These are phyloP conservation scores for Xenosphaeropsis pyriputrescens DNA, from an alignment of 2,329 filamentous ascomycete genomes.

Conservation along the genomic window DNA sequence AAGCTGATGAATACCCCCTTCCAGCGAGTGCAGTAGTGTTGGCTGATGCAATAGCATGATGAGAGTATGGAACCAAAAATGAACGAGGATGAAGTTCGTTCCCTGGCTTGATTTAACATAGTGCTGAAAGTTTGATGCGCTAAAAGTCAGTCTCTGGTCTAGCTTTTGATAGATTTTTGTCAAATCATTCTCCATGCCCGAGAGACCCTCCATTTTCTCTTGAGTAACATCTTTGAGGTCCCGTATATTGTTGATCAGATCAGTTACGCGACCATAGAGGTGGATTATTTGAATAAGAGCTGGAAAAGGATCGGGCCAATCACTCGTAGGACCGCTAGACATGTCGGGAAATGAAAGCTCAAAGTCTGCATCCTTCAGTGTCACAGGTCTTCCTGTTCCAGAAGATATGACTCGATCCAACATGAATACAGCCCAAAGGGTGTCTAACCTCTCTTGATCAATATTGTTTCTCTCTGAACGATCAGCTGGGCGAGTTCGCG, in stretches of 20 bases:
- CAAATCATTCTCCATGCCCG: constrained; percentile 67
- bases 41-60: constrained; percentile 79
- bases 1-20: constrained; percentile 53
- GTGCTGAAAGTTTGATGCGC: constrained; percentile 72
- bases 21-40: constrained; percentile 66
- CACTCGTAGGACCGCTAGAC: constrained; percentile 35
- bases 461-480: constrained; percentile 45
- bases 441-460: constrained; percentile 72
- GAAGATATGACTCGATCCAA: constrained; percentile 79
- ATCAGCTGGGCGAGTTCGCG: constrained; percentile 23
- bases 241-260: constrained; percentile 70
- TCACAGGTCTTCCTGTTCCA: constrained; percentile 72
- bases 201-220: constrained; percentile 57
- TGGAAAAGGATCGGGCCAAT: constrained; percentile 67
- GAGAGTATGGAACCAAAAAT: constrained; percentile 72
- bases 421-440: constrained; percentile 83
- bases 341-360: constrained; percentile 55
- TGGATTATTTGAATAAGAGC: constrained; percentile 73
- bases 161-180: constrained; percentile 60
- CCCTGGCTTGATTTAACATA: constrained; percentile 71
- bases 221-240: constrained; percentile 59
- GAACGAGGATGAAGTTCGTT: constrained; percentile 73
- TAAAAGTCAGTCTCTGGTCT: constrained; percentile 65
- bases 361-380: constrained; percentile 71
- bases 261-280: constrained; percentile 71